These are phyloP conservation scores for Sarocladium brachiariae DNA, from an alignment of 2,329 filamentous ascomycete species.

Conservation along the genomic window DNA sequence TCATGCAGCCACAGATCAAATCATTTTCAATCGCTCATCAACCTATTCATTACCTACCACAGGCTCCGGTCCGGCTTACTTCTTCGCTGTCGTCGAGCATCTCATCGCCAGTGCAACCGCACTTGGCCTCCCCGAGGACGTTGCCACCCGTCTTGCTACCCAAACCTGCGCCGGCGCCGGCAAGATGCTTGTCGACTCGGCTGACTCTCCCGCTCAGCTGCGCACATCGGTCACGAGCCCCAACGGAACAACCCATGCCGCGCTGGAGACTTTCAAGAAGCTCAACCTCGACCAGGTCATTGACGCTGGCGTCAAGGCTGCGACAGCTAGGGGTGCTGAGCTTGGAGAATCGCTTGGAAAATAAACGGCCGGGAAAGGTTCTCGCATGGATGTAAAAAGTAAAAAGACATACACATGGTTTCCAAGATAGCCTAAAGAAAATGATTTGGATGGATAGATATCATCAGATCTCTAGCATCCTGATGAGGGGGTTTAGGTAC, in stretches of 20 bases:
- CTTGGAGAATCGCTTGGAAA: constrained; percentile 28
- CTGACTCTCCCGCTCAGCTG: constrained; percentile 38
- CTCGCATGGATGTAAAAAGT: no score
- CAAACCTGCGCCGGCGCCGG: constrained; percentile 46
- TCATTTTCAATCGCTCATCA: no score
- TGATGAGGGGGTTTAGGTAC: no score
- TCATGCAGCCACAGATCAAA: neutral
- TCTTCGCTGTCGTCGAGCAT: constrained; percentile 47
- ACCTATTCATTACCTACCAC: neutral
- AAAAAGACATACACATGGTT: no score
- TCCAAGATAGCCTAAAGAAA: no score
- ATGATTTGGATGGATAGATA: no score
- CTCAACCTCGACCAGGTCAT: constrained; percentile 36
- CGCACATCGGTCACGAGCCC: constrained; percentile 46
- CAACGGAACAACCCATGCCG: constrained; percentile 44
- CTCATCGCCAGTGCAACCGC: constrained; percentile 35
- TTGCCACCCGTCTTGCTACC: constrained; percentile 41
- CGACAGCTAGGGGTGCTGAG: constrained; percentile 35
- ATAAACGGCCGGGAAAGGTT: neutral
- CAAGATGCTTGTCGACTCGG: constrained; percentile 41
- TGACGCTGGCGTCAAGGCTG: constrained; percentile 39
- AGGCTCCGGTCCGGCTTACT: constrained; percentile 47
- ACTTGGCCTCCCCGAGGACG: constrained; percentile 39
- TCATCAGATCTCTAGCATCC: no score
- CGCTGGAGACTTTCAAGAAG: constrained; percentile 38